Base-by-base conservation (phyloP, 345 rosid genomes). In the Cardiospermum halicacabum region DNA sequence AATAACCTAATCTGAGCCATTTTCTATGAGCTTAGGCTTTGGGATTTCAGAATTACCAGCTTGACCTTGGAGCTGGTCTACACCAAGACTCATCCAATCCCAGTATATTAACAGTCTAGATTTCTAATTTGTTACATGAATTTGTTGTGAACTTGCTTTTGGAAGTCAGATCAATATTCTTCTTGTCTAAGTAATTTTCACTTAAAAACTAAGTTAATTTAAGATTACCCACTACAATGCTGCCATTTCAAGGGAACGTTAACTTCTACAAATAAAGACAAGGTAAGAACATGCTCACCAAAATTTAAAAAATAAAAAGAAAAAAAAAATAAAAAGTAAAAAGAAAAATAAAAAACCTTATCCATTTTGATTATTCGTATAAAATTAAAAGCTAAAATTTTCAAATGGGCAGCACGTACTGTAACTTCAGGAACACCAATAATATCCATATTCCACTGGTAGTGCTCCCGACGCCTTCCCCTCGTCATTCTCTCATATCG, bases 391-490 rank as follows among this genome's bases (percentile, higher is more conserved):
- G n/a, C n/a, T n/a, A n/a, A n/a, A n/a, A n/a, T n/a, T 7, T 31
- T 45, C 11, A 69, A 56, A 34, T 53, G 39, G 66, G 75, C 36
- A 75, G 50, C 47, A 71, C 85, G 75, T 69, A 93, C 97, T 0
- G 84, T 81, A 40, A 93, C 95, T 76, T 85, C 85, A 66, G 97
- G 89, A 22, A 87, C 88, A 67, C 96, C 99, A 47, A 88, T 82
- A n/a, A 90, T 85, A 80, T 93, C 99, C 99, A 93, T 93, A 75
- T 93, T 90, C 99, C 99, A 86, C 61, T 93, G 99, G 69, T 93
- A 93, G 80, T 93, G 99, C 77, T 93, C 96, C 24, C 97, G 95
- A 19, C 95, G 91, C 58, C 96, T 80, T 34, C 97, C 99, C 75
- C 97, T 84, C 2, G 97, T 93, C 98, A 93, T 93, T 69, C 98